Conservation (phyloP, 768 basidiomycete genomes). For the Fomitopsis serialis region DNA sequence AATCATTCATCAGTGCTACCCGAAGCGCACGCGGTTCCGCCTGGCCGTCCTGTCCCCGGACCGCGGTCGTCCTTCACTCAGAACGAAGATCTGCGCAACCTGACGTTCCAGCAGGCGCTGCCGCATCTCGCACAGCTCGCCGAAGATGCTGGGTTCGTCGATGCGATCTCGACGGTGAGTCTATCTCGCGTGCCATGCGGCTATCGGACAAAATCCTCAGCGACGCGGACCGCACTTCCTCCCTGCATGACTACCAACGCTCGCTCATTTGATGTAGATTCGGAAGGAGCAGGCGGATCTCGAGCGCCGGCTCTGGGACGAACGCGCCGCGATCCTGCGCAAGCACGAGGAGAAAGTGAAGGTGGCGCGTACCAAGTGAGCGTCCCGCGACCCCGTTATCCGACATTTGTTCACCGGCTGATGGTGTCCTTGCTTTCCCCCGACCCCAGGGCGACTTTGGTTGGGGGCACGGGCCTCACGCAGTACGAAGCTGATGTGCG, state of each 20-base stretch:
- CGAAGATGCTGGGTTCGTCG: slow-evolving; percentile 45
- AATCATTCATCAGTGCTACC: neutral
- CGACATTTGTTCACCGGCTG: too few species aligned
- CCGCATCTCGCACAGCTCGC: slow-evolving; percentile 58
- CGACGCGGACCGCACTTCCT: neutral
- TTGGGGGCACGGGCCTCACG: slow-evolving; percentile 51
- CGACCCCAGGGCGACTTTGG: slow-evolving; percentile 53
- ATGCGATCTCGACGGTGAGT: slow-evolving; percentile 46
- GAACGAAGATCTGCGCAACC: slow-evolving; percentile 34
- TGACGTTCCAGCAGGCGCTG: slow-evolving; percentile 68
- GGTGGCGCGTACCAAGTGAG: slow-evolving; percentile 61
- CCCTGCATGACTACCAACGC: neutral
- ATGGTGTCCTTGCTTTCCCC: neutral
- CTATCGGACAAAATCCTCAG: too few species aligned
- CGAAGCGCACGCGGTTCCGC: neutral
- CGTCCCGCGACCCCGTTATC: neutral
- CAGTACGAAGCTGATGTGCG: slow-evolving; percentile 65
- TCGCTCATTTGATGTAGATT: slow-evolving; percentile 37
- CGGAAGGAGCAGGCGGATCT: slow-evolving; percentile 66
- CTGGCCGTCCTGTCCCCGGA: neutral
- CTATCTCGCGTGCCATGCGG: neutral
- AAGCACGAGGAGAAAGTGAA: slow-evolving; percentile 72
- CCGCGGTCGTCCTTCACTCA: neutral
- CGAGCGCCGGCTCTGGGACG: slow-evolving; percentile 65
- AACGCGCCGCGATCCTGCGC: slow-evolving; percentile 53